Evolutionary conservation across 176 grass and related monocot genomes (phyloP).

Genomic region (Lolium multiflorum): DNA sequence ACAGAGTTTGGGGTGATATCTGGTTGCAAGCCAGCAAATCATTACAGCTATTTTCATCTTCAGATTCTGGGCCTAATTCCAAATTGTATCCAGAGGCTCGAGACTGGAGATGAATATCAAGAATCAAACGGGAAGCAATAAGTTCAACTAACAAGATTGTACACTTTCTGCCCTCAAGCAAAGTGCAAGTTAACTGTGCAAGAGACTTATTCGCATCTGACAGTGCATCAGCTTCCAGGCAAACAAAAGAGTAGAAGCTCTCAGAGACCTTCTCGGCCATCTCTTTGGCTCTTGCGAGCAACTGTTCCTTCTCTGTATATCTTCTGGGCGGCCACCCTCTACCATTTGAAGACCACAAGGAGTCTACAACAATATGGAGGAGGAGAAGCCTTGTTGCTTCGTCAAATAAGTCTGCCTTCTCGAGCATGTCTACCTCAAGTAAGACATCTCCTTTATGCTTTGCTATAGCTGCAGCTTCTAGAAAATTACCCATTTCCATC

Average conservation of each 20-base stretch:
- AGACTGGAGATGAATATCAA: slow-evolving; percentile 64
- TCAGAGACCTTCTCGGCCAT: slow-evolving; percentile 48
- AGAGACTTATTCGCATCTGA: slow-evolving; percentile 52
- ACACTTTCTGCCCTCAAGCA: slow-evolving; percentile 53
- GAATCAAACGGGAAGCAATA: slow-evolving; percentile 53
- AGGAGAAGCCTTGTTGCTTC: slow-evolving; percentile 61
- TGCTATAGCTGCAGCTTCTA: slow-evolving; percentile 66
- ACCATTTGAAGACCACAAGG: slow-evolving; percentile 61
- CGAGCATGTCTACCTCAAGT: slow-evolving; percentile 66
- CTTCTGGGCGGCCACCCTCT: slow-evolving; percentile 71
- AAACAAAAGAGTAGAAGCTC: slow-evolving; percentile 54
- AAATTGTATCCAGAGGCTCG: slow-evolving; percentile 38
- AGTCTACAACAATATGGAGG: slow-evolving; percentile 49
- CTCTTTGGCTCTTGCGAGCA: slow-evolving; percentile 60
- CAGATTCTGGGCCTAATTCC: slow-evolving; percentile 29
- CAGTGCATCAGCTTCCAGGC: slow-evolving; percentile 55
- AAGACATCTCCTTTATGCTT: slow-evolving; percentile 54
- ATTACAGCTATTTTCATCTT: slow-evolving; percentile 34
- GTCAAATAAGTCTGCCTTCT: slow-evolving; percentile 60
- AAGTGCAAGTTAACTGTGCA: slow-evolving; percentile 33
- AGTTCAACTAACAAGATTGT: slow-evolving; percentile 46
- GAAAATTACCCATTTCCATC: slow-evolving; percentile 70
- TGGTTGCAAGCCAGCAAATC: slow-evolving; percentile 46
- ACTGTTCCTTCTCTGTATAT: slow-evolving; percentile 54
- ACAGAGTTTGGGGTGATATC: slow-evolving; percentile 54